Evolutionary conservation across 148 eudicot genomes (phyloP).

Genomic region (Vaccinium macrocarpon): DNA sequence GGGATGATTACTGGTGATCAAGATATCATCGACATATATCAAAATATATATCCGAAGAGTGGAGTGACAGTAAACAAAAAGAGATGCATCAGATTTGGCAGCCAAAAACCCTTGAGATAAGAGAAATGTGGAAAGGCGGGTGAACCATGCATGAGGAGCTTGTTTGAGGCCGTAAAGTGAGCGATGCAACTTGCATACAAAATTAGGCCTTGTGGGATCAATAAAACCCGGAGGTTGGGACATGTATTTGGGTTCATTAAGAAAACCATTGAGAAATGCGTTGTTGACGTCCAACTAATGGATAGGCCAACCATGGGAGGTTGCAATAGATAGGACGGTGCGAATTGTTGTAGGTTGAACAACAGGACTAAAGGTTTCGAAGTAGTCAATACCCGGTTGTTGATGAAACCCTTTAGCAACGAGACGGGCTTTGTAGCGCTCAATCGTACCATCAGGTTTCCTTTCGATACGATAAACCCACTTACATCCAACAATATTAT

Average conservation of each 20-base stretch:
- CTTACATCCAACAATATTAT: conserved; percentile 12
- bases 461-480: conserved; percentile 15
- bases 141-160: conserved; percentile 5
- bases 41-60: not conserved
- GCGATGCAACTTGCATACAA: not conserved
- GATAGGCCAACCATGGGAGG: not conserved
- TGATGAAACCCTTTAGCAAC: conserved; percentile 7
- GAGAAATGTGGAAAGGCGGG: too few relatives aligned
- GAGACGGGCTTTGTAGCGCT: not conserved
- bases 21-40: conserved; percentile 8
- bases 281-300: conserved; percentile 15
- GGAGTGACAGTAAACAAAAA: not conserved
- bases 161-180: not conserved
- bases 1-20: not conserved
- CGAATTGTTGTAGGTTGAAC: conserved; percentile 14
- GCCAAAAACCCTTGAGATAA: not conserved
- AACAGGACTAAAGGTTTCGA: not conserved
- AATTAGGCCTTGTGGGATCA: not conserved
- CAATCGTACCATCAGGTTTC: not conserved
- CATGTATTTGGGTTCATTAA: conserved; percentile 12
- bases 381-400: not conserved
- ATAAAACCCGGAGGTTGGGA: conserved; percentile 10
- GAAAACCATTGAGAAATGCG: conserved; percentile 11
- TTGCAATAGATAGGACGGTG: not conserved
- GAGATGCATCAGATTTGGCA: not conserved